Evolutionary conservation across 257 asterid genomes (phyloP), one percentile per base, ranked within the genome.

Genomic region (Capsicum chinense): DNA sequence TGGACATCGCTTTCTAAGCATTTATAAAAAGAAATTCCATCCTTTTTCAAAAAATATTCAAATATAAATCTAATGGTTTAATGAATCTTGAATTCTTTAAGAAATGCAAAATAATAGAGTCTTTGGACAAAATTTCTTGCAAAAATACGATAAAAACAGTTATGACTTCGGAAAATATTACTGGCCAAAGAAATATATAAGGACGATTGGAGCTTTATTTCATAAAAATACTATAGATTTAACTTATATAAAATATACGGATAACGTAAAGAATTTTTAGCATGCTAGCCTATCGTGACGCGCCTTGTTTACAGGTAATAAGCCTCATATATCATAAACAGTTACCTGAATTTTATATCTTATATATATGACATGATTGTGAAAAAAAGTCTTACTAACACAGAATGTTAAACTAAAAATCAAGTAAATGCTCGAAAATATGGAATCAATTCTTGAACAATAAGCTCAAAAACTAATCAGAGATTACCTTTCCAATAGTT

Each of bases 401-500:
- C 5, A 10, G 13, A 7, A 13, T 58, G 16, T 10, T 56, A 14
- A 62, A 33, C 56, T 2, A 5, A 19, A 12, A 13, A 33, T 6
- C 35, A 11, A 19, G 7, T 37, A 50, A 57, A 82, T 15, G 70
- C 63, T 21, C 56, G 54, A 12, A 56, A 39, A 44, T 3, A 44
- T 9, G 5, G 60, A 17, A 19, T 47, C 13, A 47, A 59, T 37
- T 11, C 52, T 54, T 33, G 2, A n/a, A 35, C 3, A 58, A 8
- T 5, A 21, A 83, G 54, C 9, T 17, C 2, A 63, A 83, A 56
- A 56, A 56, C 16, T 16, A 56, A 56, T 56, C 16, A 68, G 2
- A 6, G 1, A 37, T 35, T 79, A 90, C 92, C 89, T 87, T 89
- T 81, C 92, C 93, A 54, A 91, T 88, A 66, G 83, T 62, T 66